Evolutionary conservation across 441 rosid species (phyloP).

Genomic region (Melastoma candidum): DNA sequence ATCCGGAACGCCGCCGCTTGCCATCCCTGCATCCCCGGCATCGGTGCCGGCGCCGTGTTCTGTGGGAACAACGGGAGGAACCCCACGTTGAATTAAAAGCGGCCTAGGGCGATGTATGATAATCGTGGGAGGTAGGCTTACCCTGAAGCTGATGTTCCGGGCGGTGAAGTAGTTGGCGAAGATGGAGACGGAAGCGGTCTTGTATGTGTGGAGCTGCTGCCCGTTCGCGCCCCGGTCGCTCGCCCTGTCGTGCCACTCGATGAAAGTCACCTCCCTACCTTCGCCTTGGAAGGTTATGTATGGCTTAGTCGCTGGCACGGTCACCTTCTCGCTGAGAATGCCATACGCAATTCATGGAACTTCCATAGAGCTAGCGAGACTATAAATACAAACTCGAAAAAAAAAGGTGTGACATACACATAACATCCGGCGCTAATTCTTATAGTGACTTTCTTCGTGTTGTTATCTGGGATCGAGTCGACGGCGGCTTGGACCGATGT

Average conservation of each 20-base stretch:
- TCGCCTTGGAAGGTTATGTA: slow-evolving; percentile 78
- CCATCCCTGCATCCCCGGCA: slow-evolving; percentile 91
- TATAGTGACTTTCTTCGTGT: slow-evolving; percentile 45
- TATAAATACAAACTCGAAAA: neutral
- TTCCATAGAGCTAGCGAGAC: neutral
- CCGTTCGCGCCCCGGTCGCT: slow-evolving; percentile 72
- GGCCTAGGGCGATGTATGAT: neutral
- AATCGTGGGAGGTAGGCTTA: slow-evolving; percentile 5
- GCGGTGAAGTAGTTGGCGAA: slow-evolving; percentile 77
- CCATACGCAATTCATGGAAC: too few relatives aligned
- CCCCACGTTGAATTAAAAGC: neutral
- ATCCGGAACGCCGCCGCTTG: slow-evolving; percentile 92
- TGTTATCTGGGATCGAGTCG: slow-evolving; percentile 56
- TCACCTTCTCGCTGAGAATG: slow-evolving; percentile 68
- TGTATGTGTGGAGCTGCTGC: slow-evolving; percentile 83
- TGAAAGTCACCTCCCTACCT: slow-evolving; percentile 63
- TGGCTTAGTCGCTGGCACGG: slow-evolving; percentile 69
- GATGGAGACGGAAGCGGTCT: slow-evolving; percentile 55
- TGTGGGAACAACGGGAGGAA: slow-evolving; percentile 2
- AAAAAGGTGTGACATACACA: slow-evolving; percentile 29
- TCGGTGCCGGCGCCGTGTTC: slow-evolving; percentile 92
- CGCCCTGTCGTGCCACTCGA: slow-evolving; percentile 96
- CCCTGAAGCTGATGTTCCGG: slow-evolving; percentile 85
- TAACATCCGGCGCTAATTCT: slow-evolving; percentile 62
- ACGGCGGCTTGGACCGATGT: slow-evolving; percentile 78